Conservation (phyloP, 345 rosid species). For the Salix purpurea region DNA sequence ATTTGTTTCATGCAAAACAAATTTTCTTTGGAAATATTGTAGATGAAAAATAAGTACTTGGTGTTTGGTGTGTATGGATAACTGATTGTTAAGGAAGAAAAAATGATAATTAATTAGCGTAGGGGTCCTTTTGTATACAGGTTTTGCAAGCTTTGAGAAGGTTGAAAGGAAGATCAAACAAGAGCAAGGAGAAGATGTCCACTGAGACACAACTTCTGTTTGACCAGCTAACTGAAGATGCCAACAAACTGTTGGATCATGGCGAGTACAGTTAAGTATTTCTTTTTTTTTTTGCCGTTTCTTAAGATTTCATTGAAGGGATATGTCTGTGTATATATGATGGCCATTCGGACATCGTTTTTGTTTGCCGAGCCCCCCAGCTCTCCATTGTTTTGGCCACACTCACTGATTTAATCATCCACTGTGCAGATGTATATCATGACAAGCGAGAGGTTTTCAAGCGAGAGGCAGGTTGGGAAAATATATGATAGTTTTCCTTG, state of each 20-base stretch:
- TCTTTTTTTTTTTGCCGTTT: not conserved
- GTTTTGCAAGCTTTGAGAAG: conserved; percentile 84
- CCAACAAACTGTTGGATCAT: conserved; percentile 68
- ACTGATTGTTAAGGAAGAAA: not conserved
- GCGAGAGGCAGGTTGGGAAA: conserved; percentile 82
- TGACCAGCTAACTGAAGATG: conserved; percentile 97
- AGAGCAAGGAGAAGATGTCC: conserved; percentile 82
- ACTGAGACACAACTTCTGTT: conserved; percentile 69
- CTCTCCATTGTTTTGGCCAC: not conserved
- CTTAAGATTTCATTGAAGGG: not conserved
- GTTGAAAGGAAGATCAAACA: conserved; percentile 73
- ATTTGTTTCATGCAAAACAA: not conserved
- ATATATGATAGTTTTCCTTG: not conserved
- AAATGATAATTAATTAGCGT: not conserved
- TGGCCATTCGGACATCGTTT: not conserved
- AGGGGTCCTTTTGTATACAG: conserved; percentile 35
- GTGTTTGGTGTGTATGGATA: not conserved
- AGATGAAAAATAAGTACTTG: not conserved
- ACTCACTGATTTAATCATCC: conserved; percentile 16
- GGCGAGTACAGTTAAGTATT: conserved; percentile 85
- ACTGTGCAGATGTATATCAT: conserved; percentile 72
- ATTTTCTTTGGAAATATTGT: not conserved
- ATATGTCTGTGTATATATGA: not conserved
- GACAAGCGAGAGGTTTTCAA: conserved; percentile 70
- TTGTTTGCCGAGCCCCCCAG: too few species aligned